Evolutionary conservation across 2,329 filamentous ascomycete species (phyloP).

Genomic region (Diaporthe humulicola): DNA sequence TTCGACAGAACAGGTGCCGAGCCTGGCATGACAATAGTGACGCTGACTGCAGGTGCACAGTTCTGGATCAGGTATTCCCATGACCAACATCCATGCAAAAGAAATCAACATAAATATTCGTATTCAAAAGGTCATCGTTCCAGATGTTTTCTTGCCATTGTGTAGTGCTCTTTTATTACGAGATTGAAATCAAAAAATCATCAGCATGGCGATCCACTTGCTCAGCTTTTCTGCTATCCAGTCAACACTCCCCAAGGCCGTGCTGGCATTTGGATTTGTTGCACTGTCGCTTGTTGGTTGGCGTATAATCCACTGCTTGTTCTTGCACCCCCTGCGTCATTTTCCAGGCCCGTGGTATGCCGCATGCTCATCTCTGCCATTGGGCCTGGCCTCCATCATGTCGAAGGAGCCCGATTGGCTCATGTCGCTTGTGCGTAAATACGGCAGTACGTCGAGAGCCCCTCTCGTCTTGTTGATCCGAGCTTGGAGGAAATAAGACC

Average conservation of each 20-base stretch:
- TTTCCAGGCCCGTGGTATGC: conserved; percentile 45
- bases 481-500: background rate
- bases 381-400: conserved; percentile 41
- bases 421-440: conserved; percentile 42
- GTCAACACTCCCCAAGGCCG: conserved; percentile 12
- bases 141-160: background rate
- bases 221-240: conserved; percentile 5
- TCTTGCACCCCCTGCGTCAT: conserved; percentile 43
- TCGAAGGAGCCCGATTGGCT: conserved; percentile 44
- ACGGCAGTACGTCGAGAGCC: conserved; percentile 38
- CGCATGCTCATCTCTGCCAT: conserved; percentile 42
- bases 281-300: background rate
- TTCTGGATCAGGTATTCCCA: background rate
- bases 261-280: background rate
- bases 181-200: background rate
- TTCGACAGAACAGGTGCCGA: conserved; percentile 18
- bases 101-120: background rate
- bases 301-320: conserved; percentile 41
- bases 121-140: background rate
- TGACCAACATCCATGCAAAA: background rate
- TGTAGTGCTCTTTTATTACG: background rate
- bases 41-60: conserved; percentile 14
- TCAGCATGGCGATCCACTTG: conserved; percentile 2
- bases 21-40: background rate
- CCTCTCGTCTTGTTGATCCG: background rate